A percentile compares a stretch with the other conserved stretches of the same genome.
phyloP scores from a whole-genome alignment of 164 flowering plant genomes.

The Paratinospora sagittata region DNA sequence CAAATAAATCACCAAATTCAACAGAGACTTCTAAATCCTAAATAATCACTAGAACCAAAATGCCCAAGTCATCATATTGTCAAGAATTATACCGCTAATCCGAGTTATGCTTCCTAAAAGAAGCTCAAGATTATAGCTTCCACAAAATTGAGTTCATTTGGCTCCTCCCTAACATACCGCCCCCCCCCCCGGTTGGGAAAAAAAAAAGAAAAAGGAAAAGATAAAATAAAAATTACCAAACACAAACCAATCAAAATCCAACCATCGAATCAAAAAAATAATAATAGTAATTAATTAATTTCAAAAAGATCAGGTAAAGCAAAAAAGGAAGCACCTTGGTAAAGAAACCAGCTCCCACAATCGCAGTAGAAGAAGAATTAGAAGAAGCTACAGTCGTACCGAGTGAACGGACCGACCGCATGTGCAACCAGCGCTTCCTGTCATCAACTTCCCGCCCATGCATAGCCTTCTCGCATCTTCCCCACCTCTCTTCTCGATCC shows the following conservation, averaged over 20 bases:
- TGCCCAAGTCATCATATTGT: too few species aligned
- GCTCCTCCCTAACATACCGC: too few species aligned
- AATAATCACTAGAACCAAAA: too few species aligned
- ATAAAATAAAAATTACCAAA: neutral
- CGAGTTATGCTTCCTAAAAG: too few species aligned
- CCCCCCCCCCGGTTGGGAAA: too few species aligned
- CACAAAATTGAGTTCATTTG: too few species aligned
- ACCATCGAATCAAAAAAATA: conserved; percentile 5
- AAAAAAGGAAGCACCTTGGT: conserved; percentile 31
- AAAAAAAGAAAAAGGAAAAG: too few species aligned
- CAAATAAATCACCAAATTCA: too few species aligned
- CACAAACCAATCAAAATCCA: neutral
- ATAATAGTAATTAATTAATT: neutral
- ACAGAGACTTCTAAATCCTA: too few species aligned
- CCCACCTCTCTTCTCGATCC: conserved; percentile 24
- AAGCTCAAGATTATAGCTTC: too few species aligned
- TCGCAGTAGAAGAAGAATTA: conserved; percentile 16
- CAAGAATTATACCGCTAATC: too few species aligned
- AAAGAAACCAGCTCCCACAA: conserved; percentile 25
- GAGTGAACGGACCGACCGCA: conserved; percentile 54
- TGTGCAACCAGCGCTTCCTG: conserved; percentile 54
- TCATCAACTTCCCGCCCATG: conserved; percentile 62
- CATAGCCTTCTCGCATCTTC: conserved; percentile 58
- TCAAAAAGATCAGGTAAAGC: neutral
- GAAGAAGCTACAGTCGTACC: conserved; percentile 34